Base-by-base conservation (phyloP, 2,329 filamentous ascomycete species). In the Acrocalymma vagum region DNA sequence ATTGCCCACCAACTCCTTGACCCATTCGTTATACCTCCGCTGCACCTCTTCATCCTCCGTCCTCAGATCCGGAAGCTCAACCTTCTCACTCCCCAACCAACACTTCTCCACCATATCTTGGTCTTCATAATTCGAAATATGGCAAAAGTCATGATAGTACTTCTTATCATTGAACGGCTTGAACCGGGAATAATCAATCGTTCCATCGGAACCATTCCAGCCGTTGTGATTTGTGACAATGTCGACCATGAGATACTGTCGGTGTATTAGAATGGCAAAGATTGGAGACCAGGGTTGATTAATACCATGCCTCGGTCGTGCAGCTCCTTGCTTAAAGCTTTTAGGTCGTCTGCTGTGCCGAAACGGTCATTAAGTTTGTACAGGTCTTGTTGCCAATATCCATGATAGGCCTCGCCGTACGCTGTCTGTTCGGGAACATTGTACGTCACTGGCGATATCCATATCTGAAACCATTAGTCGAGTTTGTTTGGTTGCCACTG, bases 141-240 rank as follows among this genome's bases (percentile, higher is more conserved):
- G 56, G 65, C 85, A 88, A 55, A 77, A 80, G 1, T 76, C 29
- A 59, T 88, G 84, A 67, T 81, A 88, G 53, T 84, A 84, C 16
- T 74, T 75, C 13, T 73, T 44, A 18, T 78, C 67, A 62, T 85
- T 78, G 55, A 85, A 82, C 6, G 81, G 77, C 15, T 73, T 67
- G 29, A 79, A 77, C 11, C 67, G 56, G 42, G 69, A 72, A 57
- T 84, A 85, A 61, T 84, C 76, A 25, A 84, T 74, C 4, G 70
- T 68, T 20, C 50, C 44, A 1, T 67, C 63, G n/a, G 70, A 64
- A 16, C 80, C 79, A 20, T 70, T 63, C 57, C 76, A 82, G n/a
- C 68, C 79, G 57, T 78, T 77, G 56, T 84, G 79, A 58, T 84
- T 83, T 6, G 76, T 73, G 3, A 84, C 80, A 1, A 84, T 69